These are phyloP conservation scores for Mycena polygramma DNA, from an alignment of 768 basidiomycete genomes.

Conservation along the genomic window DNA sequence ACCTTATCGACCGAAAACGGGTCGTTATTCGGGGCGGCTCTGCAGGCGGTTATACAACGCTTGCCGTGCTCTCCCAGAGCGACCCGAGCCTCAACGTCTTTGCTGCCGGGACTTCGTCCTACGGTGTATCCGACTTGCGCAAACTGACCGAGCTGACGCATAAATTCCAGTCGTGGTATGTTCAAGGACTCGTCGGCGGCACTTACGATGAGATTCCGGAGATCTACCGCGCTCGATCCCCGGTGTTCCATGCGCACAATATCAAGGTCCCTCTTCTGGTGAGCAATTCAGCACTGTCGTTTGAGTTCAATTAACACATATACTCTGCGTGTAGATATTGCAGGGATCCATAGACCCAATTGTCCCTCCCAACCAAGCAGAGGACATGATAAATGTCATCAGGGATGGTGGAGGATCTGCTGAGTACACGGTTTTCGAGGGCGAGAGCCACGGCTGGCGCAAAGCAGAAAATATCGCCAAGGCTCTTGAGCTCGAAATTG, in stretches of 20 bases:
- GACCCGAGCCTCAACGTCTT: conserved; percentile 52
- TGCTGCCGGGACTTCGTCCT: conserved; percentile 63
- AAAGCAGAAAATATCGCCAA: conserved; percentile 56
- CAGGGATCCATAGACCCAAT: conserved; percentile 64
- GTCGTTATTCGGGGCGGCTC: conserved; percentile 69
- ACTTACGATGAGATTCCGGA: conserved; percentile 59
- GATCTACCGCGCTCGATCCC: conserved; percentile 67
- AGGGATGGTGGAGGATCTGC: conserved; percentile 53
- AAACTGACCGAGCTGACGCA: conserved; percentile 66
- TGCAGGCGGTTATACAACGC: conserved; percentile 69
- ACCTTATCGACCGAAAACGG: conserved; percentile 63
- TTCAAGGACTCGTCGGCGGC: conserved; percentile 66
- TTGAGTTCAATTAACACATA: neutral
- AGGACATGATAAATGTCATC: conserved; percentile 58
- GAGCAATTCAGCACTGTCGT: conserved; percentile 28
- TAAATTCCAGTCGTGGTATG: conserved; percentile 65
- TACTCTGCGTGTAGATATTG: conserved; percentile 54
- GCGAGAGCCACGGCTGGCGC: conserved; percentile 66
- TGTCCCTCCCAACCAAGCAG: conserved; percentile 68
- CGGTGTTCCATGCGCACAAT: conserved; percentile 62
- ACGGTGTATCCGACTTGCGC: conserved; percentile 66
- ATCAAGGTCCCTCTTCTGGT: conserved; percentile 69
- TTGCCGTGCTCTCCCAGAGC: conserved; percentile 50
- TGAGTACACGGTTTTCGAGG: conserved; percentile 61
- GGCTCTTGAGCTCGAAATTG: conserved; percentile 56